Conservation (phyloP, 2,329 filamentous ascomycete species). For the Aspergillus tamarii region DNA sequence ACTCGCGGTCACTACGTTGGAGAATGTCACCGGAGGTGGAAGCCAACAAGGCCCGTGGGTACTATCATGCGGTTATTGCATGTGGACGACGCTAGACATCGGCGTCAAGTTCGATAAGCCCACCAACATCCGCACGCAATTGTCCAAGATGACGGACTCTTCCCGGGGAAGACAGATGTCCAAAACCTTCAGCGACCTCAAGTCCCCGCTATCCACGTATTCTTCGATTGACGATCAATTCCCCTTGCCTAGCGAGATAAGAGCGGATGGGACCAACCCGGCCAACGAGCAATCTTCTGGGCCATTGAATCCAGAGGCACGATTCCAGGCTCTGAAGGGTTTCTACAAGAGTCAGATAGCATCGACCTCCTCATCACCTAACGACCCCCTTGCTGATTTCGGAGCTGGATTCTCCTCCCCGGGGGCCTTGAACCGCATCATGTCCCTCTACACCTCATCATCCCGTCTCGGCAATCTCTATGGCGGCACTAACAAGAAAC, state of each 20-base stretch:
- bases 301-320: slow-evolving; percentile 64
- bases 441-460: slow-evolving; percentile 77
- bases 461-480: slow-evolving; percentile 58
- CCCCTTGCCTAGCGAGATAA: slow-evolving; percentile 28
- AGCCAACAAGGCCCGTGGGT: slow-evolving; percentile 67
- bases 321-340: slow-evolving; percentile 72
- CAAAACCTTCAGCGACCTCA: slow-evolving; percentile 42
- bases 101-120: slow-evolving; percentile 88
- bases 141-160: slow-evolving; percentile 67
- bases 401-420: slow-evolving; percentile 68
- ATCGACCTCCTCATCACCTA: slow-evolving; percentile 59
- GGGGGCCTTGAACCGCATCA: slow-evolving; percentile 80
- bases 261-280: slow-evolving; percentile 33
- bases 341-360: slow-evolving; percentile 84
- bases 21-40: slow-evolving; percentile 53
- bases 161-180: slow-evolving; percentile 43
- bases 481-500: slow-evolving; percentile 60
- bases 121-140: slow-evolving; percentile 80
- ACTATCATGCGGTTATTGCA: slow-evolving; percentile 85
- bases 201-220: slow-evolving; percentile 42
- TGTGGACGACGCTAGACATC: slow-evolving; percentile 89
- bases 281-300: slow-evolving; percentile 35
- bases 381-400: slow-evolving; percentile 54
- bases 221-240: slow-evolving; percentile 40
- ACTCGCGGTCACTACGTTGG: slow-evolving; percentile 72